Evolutionary conservation across 176 grass and related monocot genomes (phyloP).

Genomic region (Panicum miliaceum): DNA sequence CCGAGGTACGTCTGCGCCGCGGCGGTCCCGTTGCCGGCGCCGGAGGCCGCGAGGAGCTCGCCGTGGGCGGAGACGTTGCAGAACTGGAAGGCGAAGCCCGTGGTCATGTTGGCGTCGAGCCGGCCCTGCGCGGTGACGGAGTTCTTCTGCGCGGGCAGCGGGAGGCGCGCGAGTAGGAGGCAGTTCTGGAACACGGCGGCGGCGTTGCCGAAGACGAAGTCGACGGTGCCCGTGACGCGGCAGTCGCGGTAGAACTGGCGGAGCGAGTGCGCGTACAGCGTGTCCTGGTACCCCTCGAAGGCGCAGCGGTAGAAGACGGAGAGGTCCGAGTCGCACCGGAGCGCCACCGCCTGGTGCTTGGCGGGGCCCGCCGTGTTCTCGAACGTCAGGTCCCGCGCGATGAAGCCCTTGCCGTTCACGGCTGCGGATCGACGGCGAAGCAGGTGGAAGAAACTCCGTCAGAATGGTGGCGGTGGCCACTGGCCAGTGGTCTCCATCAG

Average conservation of each 20-base stretch:
- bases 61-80: slow-evolving; percentile 64
- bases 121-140: slow-evolving; percentile 72
- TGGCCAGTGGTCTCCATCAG: too few relatives aligned
- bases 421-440: slow-evolving; percentile 31
- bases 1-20: slow-evolving; percentile 58
- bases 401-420: slow-evolving; percentile 69
- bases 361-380: slow-evolving; percentile 73
- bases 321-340: slow-evolving; percentile 76
- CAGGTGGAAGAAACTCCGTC: background rate
- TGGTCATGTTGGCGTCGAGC: slow-evolving; percentile 64
- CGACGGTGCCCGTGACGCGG: slow-evolving; percentile 62
- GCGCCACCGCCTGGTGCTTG: slow-evolving; percentile 88
- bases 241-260: slow-evolving; percentile 93
- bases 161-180: slow-evolving; percentile 44
- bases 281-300: slow-evolving; percentile 88
- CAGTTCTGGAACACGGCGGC: slow-evolving; percentile 78
- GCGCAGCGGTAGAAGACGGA: slow-evolving; percentile 84
- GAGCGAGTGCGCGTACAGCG: slow-evolving; percentile 88
- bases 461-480: background rate
- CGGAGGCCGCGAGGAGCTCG: slow-evolving; percentile 39
- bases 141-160: slow-evolving; percentile 64
- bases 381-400: slow-evolving; percentile 74
- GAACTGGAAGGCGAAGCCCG: slow-evolving; percentile 76
- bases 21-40: too few relatives aligned
- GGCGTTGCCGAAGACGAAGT: slow-evolving; percentile 95